phyloP scores from a whole-genome alignment of 371 early-diverging fungal genomes.

The Mucor lusitanicus region DNA sequence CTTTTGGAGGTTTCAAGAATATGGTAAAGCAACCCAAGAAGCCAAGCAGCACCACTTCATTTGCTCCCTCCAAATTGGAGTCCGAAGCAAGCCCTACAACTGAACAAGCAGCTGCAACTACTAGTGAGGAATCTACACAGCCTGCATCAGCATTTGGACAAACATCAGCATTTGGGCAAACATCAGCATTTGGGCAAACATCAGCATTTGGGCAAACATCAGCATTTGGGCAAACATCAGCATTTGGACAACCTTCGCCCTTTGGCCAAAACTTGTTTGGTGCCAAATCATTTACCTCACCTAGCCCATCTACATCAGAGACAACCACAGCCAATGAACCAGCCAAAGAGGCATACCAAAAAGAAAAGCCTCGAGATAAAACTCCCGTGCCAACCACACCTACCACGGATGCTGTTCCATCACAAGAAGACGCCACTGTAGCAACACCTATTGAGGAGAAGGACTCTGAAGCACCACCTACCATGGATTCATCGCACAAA shows the following conservation, averaged over 20 bases:
- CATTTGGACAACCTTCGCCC: background rate
- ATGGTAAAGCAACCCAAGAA: background rate
- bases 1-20: background rate
- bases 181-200: background rate
- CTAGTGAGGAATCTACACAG: background rate
- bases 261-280: slow-evolving; percentile 1
- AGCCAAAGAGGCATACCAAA: background rate
- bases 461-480: background rate
- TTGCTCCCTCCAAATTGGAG: background rate
- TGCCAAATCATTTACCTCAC: background rate
- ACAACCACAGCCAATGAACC: background rate
- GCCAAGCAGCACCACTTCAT: background rate
- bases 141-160: background rate
- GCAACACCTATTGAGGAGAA: background rate
- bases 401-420: background rate
- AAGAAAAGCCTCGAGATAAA: background rate
- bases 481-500: background rate
- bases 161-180: background rate
- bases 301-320: background rate
- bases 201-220: background rate
- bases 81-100: background rate
- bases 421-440: background rate
- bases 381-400: background rate
- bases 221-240: background rate
- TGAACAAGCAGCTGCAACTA: background rate